These are phyloP conservation scores for Euphrasia confusa DNA, from an alignment of 257 asterid genomes.

Conservation along the genomic window DNA sequence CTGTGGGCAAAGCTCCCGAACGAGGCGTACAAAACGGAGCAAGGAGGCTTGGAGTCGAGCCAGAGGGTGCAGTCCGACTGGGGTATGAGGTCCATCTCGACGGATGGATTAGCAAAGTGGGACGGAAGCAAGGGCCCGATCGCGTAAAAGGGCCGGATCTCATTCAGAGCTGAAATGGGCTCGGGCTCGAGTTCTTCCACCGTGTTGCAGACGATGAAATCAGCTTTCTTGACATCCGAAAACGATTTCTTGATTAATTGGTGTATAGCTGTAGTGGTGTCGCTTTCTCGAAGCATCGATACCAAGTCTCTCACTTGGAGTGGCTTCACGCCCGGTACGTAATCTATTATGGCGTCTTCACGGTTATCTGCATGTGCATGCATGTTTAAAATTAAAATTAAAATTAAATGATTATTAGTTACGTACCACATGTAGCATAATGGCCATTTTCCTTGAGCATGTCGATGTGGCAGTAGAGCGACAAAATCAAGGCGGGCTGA, in stretches of 20 bases:
- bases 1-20: conserved; percentile 23
- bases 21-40: conserved; percentile 24
- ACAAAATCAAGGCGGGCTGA: conserved; percentile 40
- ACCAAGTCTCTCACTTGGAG: conserved; percentile 35
- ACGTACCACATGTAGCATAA: no score
- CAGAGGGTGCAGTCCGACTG: conserved; percentile 23
- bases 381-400: no score
- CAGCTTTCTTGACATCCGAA: conserved; percentile 34
- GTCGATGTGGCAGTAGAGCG: conserved; percentile 40
- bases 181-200: conserved; percentile 44
- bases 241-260: conserved; percentile 38
- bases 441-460: conserved; percentile 37
- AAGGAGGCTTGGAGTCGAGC: conserved; percentile 23
- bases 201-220: conserved; percentile 45
- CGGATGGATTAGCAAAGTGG: conserved; percentile 18
- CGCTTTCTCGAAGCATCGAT: conserved; percentile 37
- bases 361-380: conserved; percentile 13
- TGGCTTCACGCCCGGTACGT: conserved; percentile 46
- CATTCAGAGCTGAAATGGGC: conserved; percentile 10
- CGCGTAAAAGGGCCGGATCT: conserved; percentile 11
- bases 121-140: conserved; percentile 24
- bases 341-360: conserved; percentile 30
- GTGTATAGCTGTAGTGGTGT: conserved; percentile 22
- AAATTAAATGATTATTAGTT: no score
- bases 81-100: conserved; percentile 20